Conservation (phyloP, 2,329 filamentous ascomycete species). For the Fusarium citri region DNA sequence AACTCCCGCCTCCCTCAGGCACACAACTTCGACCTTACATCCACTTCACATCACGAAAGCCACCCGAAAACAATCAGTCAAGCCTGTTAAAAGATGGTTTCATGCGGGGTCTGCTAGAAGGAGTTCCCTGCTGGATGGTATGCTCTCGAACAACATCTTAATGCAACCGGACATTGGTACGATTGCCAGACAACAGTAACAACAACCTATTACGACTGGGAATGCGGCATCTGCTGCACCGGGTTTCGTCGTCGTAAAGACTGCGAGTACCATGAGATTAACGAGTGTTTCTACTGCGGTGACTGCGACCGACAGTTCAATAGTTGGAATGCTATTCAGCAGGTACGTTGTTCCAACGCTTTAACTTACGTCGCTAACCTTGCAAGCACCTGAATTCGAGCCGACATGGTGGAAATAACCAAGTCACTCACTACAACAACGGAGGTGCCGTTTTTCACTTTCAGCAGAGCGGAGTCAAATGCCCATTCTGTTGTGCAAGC, state of each 20-base stretch:
- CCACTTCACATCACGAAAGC: background rate
- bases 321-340: background rate
- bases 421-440: background rate
- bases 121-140: conserved; percentile 37
- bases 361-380: background rate
- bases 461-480: conserved; percentile 48
- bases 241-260: conserved; percentile 30
- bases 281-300: conserved; percentile 48
- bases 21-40: background rate
- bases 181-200: background rate
- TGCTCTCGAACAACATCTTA: conserved; percentile 44
- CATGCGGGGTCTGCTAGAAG: conserved; percentile 45
- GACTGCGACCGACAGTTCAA: conserved; percentile 18
- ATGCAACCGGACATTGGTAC: conserved; percentile 30
- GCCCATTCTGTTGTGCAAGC: conserved; percentile 64
- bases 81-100: background rate
- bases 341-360: background rate
- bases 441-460: background rate
- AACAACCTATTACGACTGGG: conserved; percentile 28
- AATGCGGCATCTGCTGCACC: conserved; percentile 44
- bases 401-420: background rate
- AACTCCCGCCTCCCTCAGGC: background rate
- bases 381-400: conserved; percentile 1
- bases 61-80: rapidly evolving
- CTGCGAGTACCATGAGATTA: conserved; percentile 42